Conservation (phyloP, 805 yeast genomes). For the Nakazawaea ambrosiae region DNA sequence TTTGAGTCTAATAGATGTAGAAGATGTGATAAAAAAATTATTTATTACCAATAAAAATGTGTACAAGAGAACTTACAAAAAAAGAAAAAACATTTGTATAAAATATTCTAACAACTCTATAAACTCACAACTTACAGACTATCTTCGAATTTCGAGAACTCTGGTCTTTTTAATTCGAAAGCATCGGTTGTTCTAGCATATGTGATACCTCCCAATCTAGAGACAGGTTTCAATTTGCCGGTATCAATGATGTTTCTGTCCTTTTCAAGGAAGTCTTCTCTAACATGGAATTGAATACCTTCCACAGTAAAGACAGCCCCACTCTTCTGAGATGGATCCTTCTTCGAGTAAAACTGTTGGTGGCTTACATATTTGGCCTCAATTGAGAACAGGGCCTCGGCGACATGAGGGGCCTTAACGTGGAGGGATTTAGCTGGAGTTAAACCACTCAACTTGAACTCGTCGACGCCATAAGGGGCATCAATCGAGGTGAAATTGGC, state of each 20-base stretch:
- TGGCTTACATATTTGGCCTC: constrained; percentile 43
- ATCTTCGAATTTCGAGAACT: too few relatives aligned
- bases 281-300: constrained; percentile 49
- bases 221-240: constrained; percentile 43
- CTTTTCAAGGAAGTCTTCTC: constrained; percentile 45
- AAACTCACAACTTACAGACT: too few relatives aligned
- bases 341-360: constrained; percentile 38
- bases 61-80: too few relatives aligned
- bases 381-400: constrained; percentile 53
- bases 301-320: constrained; percentile 41
- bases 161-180: constrained; percentile 40
- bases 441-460: constrained; percentile 50
- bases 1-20: too few relatives aligned
- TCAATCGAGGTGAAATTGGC: constrained; percentile 43
- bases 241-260: constrained; percentile 33
- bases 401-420: constrained; percentile 52
- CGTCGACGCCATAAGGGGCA: constrained; percentile 44
- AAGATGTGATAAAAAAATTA: too few relatives aligned
- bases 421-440: constrained; percentile 35
- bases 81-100: too few relatives aligned
- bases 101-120: too few relatives aligned
- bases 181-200: constrained; percentile 40
- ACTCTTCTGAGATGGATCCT: constrained; percentile 24
- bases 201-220: constrained; percentile 45
- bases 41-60: too few relatives aligned